These are phyloP conservation scores for Aspergillus sp. DNA, from an alignment of 2,329 filamentous ascomycete genomes.

Conservation along the genomic window DNA sequence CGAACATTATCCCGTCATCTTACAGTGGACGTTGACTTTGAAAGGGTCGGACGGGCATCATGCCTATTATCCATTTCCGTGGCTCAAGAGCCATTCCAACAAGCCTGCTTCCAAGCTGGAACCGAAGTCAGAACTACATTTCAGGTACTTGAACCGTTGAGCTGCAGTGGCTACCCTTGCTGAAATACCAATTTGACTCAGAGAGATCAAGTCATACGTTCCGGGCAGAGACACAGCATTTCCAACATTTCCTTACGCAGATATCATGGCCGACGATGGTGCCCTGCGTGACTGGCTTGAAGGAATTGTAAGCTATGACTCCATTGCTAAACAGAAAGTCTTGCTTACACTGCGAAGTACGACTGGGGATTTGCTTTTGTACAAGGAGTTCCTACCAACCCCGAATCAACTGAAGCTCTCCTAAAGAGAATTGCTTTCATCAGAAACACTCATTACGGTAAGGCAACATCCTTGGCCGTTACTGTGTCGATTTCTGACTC, in stretches of 20 bases:
- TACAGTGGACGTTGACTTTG: constrained; percentile 17
- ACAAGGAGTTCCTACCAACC: constrained; percentile 66
- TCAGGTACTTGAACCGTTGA: constrained; percentile 21
- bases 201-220: constrained; percentile 43
- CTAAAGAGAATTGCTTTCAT: constrained; percentile 84
- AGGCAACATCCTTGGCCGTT: constrained; percentile 24
- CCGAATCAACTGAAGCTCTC: constrained; percentile 71
- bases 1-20: constrained; percentile 3
- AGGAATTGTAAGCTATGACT: constrained; percentile 53
- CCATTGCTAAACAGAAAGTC: background rate
- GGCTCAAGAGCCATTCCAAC: constrained; percentile 55
- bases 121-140: constrained; percentile 7
- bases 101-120: constrained; percentile 24
- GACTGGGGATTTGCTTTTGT: constrained; percentile 77
- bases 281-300: constrained; percentile 65
- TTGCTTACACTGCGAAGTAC: constrained; percentile 51
- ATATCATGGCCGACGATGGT: constrained; percentile 60
- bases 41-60: constrained; percentile 69
- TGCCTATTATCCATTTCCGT: constrained; percentile 67
- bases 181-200: constrained; percentile 14
- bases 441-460: constrained; percentile 86
- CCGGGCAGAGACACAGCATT: constrained; percentile 44
- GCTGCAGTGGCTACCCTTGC: background rate
- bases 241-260: constrained; percentile 62
- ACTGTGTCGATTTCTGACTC: background rate